These are phyloP conservation scores for Trichoderma sp. DNA, from an alignment of 2,329 filamentous ascomycete species.

Conservation along the genomic window DNA sequence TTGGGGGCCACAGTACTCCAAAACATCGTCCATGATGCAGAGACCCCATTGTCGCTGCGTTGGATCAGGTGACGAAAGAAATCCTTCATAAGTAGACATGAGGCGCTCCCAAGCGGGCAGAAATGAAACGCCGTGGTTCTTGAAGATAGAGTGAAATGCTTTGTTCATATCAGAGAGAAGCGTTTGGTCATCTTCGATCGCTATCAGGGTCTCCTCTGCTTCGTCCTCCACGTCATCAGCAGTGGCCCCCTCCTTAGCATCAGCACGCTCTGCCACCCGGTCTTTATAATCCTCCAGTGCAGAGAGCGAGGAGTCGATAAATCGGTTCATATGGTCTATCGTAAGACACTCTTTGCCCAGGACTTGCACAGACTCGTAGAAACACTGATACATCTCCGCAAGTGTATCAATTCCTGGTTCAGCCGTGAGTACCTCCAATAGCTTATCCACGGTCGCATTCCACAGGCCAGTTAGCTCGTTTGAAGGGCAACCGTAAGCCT, in stretches of 20 bases:
- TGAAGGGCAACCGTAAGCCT: constrained; percentile 78
- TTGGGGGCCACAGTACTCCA: constrained; percentile 91
- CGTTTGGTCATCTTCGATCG: constrained; percentile 96
- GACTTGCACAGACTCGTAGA: constrained; percentile 97
- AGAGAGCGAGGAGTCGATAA: constrained; percentile 81
- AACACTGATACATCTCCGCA: constrained; percentile 99
- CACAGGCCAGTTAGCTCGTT: constrained; percentile 79
- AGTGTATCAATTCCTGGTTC: constrained; percentile 95
- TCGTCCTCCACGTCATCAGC: constrained; percentile 88
- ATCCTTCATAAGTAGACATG: constrained; percentile 79
- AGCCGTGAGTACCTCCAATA: constrained; percentile 87
- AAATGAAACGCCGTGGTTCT: constrained; percentile 85
- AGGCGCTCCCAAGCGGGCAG: constrained; percentile 84
- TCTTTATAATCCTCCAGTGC: constrained; percentile 91
- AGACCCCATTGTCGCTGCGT: constrained; percentile 98
- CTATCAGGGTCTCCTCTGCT: constrained; percentile 79
- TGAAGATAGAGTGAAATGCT: constrained; percentile 98
- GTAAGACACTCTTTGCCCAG: constrained; percentile 81
- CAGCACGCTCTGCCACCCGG: constrained; percentile 76
- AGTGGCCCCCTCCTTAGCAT: constrained; percentile 71
- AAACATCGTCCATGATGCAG: constrained; percentile 96
- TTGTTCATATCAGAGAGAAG: constrained; percentile 99
- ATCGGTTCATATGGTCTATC: constrained; percentile 74
- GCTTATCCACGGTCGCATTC: constrained; percentile 80
- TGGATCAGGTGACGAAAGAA: constrained; percentile 75